Evolutionary conservation across 1,139 yeast genomes (phyloP), one percentile per base, ranked within the genome.

Genomic region (Lodderomyces jiufengensis): DNA sequence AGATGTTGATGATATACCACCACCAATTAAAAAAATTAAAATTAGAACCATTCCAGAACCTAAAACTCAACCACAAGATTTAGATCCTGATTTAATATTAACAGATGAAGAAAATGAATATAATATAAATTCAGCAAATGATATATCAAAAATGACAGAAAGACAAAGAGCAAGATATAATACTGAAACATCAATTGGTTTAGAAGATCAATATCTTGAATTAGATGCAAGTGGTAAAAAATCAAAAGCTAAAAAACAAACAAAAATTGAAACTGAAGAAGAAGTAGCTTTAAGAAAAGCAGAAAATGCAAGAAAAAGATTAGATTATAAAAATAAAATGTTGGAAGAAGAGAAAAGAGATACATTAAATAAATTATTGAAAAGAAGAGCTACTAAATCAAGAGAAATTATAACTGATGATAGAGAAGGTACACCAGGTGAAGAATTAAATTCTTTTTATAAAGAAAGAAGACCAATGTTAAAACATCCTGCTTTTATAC

Each of bases 301-400:
- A 1, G 98, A 92, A 54, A 81, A 78, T 51, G 92, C 97, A 0
- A 75, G 98, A 48, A 78, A 90, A 56, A 73, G 98, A 46, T 84
- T 84, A 56, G 92, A 92, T 52, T 74, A 88, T 51, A 82, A 84
- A 46, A 90, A 82, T 50, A 82, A 84, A 61, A 78, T 84, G 44
- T 64, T 86, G 27, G 97, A 88, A 52, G 97, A 87, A 57, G 98
- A 92, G 57, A 92, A 92, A 57, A 77, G 82, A 50, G 97, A 88
- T 47, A 90, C 97, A 0, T 70, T 92, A 45, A 90, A 88, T 57
- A 86, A 85, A 54, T 65, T 92, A 41, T 67, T 92, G 45, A 84
- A 86, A 59, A 80, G 92, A 57, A 71, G 96, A 44, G 96, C 96
- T 27, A 73, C 72, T 24, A 79, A 82, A 57, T 75, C 80, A 1